Conservation (phyloP, 352 stramenopile species). For the Pythium sp. region DNA sequence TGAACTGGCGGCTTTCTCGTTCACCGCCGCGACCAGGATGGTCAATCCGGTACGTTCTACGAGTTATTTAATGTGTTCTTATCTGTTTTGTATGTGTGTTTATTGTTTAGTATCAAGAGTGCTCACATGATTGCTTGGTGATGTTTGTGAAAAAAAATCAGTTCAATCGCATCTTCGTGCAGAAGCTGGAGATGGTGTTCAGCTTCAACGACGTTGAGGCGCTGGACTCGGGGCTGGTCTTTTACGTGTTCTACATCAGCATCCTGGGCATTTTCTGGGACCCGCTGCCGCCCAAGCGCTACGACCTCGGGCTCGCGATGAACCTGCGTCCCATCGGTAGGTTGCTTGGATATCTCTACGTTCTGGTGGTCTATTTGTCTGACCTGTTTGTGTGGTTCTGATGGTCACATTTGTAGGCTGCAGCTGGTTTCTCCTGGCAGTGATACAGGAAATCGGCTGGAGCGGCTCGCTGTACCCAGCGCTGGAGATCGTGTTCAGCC, state of each 20-base stretch:
- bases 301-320: slow-evolving; percentile 79
- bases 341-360: neutral
- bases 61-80: neutral
- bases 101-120: neutral
- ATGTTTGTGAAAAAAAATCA: slow-evolving; percentile 19
- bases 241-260: slow-evolving; percentile 86
- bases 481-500: slow-evolving; percentile 84
- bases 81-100: neutral
- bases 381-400: neutral
- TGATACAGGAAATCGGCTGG: slow-evolving; percentile 86
- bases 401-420: slow-evolving; percentile 40
- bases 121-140: neutral
- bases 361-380: neutral
- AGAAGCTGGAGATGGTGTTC: slow-evolving; percentile 85
- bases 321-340: slow-evolving; percentile 57
- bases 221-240: slow-evolving; percentile 80
- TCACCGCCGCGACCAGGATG: slow-evolving; percentile 84
- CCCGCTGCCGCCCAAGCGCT: slow-evolving; percentile 72
- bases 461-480: slow-evolving; percentile 86
- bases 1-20: slow-evolving; percentile 80
- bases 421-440: slow-evolving; percentile 82
- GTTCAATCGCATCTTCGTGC: slow-evolving; percentile 85
- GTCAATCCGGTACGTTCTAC: slow-evolving; percentile 66
- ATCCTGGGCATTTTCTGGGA: slow-evolving; percentile 86
- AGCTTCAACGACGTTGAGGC: slow-evolving; percentile 87